A percentile compares a stretch with the other conserved stretches of the same genome.
These are phyloP conservation scores for Suillus ampliporus DNA, from an alignment of 768 basidiomycete species.

Conservation along the genomic window DNA sequence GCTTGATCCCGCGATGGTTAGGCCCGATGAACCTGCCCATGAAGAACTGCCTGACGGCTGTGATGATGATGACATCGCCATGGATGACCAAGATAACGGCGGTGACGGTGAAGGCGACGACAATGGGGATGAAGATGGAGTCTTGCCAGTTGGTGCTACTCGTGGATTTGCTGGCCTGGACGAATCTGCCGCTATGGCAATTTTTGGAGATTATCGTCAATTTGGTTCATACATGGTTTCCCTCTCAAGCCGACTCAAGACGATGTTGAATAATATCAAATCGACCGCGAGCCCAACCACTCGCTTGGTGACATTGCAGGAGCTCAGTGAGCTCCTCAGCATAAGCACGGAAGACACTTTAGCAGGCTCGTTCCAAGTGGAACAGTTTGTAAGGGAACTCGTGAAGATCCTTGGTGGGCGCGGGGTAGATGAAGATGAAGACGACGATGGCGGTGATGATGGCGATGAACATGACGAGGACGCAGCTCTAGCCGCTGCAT, in stretches of 20 bases:
- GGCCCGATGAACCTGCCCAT: slow-evolving; percentile 47
- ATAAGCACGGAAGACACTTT: slow-evolving; percentile 98
- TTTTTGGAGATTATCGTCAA: slow-evolving; percentile 87
- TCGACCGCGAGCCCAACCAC: slow-evolving; percentile 82
- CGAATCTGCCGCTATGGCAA: slow-evolving; percentile 75
- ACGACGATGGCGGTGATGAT: slow-evolving; percentile 70
- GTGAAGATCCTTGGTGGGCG: slow-evolving; percentile 89
- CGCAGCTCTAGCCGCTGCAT: slow-evolving; percentile 84
- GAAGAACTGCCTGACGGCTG: slow-evolving; percentile 53
- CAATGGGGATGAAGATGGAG: slow-evolving; percentile 44
- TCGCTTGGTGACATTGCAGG: slow-evolving; percentile 89
- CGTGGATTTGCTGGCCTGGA: slow-evolving; percentile 59
- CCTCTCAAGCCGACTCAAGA: slow-evolving; percentile 86
- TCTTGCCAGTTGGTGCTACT: slow-evolving; percentile 41
- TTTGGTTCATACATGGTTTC: slow-evolving; percentile 94
- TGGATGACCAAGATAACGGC: slow-evolving; percentile 55
- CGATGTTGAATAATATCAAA: slow-evolving; percentile 89
- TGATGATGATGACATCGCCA: slow-evolving; percentile 47
- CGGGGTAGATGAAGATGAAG: slow-evolving; percentile 73
- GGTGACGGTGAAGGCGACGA: slow-evolving; percentile 56
- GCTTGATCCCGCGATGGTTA: slow-evolving; percentile 64
- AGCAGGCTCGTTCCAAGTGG: slow-evolving; percentile 94
- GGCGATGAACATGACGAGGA: slow-evolving; percentile 76
- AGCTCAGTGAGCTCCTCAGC: slow-evolving; percentile 91
- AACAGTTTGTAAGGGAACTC: slow-evolving; percentile 89